Evolutionary conservation across 768 basidiomycete species (phyloP).

Genomic region (Pluteus cervinus): DNA sequence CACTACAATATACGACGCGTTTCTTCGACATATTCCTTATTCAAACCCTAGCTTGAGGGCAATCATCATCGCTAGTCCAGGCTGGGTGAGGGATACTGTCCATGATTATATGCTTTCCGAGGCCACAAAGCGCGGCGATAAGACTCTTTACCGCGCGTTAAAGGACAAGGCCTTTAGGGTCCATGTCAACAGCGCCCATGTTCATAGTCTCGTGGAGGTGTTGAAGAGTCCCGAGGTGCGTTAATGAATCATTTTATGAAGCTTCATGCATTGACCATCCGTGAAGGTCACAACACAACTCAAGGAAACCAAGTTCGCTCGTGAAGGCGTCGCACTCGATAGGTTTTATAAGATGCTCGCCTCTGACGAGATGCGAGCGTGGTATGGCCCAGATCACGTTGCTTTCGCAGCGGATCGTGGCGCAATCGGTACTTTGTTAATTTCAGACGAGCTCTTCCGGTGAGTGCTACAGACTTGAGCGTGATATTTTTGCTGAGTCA

Average conservation of each 20-base stretch:
- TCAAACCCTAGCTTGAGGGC: conserved; percentile 66
- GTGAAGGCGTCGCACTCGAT: conserved; percentile 88
- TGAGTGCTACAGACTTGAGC: conserved; percentile 15
- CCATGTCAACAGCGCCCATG: conserved; percentile 89
- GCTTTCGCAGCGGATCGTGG: conserved; percentile 86
- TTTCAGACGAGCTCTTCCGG: conserved; percentile 95
- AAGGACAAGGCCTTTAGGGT: conserved; percentile 86
- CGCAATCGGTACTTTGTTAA: conserved; percentile 89
- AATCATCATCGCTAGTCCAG: conserved; percentile 95
- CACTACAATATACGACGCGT: conserved; percentile 76
- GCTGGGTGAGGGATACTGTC: conserved; percentile 90
- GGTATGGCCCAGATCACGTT: conserved; percentile 98
- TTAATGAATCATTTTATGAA: conserved; percentile 1
- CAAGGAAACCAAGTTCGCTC: conserved; percentile 94
- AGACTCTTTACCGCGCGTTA: conserved; percentile 64
- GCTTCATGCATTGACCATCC: neutral
- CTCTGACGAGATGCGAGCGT: conserved; percentile 90
- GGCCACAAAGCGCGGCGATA: conserved; percentile 77
- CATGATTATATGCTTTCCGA: conserved; percentile 80
- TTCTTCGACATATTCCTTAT: conserved; percentile 88
- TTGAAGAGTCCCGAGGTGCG: conserved; percentile 89
- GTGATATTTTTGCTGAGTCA: conserved; percentile 3
- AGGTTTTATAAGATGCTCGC: conserved; percentile 98
- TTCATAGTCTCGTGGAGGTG: conserved; percentile 92
- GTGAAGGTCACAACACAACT: conserved; percentile 64